These are phyloP conservation scores for Lolium multiflorum DNA, from an alignment of 176 grass and related monocot genomes.

Conservation along the genomic window DNA sequence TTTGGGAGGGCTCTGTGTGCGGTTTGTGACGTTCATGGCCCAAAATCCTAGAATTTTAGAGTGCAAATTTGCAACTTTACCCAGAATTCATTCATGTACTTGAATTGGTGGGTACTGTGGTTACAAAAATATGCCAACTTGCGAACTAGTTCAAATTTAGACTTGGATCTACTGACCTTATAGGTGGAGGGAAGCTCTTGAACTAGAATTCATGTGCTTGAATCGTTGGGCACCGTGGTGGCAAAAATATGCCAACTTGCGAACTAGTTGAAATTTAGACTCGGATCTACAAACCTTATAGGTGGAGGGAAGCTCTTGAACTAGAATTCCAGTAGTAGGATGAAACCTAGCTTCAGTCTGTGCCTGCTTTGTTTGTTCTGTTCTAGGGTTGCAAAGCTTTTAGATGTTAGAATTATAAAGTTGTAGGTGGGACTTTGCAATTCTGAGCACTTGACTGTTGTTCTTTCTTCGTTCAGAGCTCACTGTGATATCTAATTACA, in stretches of 20 bases:
- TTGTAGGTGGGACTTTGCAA: neutral
- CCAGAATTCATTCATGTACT: neutral
- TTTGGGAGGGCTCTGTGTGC: constrained; percentile 25
- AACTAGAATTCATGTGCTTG: neutral
- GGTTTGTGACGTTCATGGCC: constrained; percentile 1
- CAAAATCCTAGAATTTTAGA: neutral
- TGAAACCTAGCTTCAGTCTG: neutral
- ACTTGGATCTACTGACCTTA: neutral
- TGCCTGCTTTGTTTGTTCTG: neutral
- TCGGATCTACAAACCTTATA: neutral
- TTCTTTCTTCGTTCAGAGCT: neutral
- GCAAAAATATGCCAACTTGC: neutral
- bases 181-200: neutral
- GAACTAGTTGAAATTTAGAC: neutral
- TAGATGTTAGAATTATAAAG: neutral
- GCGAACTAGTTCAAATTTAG: neutral
- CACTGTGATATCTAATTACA: neutral
- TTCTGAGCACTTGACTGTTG: constrained; percentile 1
- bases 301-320: neutral
- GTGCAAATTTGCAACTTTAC: neutral
- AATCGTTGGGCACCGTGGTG: neutral
- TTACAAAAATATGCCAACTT: neutral
- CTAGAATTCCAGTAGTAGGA: neutral
- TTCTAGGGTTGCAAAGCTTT: neutral
- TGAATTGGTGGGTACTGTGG: neutral